Percentiles rank a stretch among this genome's conserved stretches.
These are phyloP conservation scores for Nematodospora anomalae DNA, from an alignment of 1,139 yeast species.

Conservation along the genomic window DNA sequence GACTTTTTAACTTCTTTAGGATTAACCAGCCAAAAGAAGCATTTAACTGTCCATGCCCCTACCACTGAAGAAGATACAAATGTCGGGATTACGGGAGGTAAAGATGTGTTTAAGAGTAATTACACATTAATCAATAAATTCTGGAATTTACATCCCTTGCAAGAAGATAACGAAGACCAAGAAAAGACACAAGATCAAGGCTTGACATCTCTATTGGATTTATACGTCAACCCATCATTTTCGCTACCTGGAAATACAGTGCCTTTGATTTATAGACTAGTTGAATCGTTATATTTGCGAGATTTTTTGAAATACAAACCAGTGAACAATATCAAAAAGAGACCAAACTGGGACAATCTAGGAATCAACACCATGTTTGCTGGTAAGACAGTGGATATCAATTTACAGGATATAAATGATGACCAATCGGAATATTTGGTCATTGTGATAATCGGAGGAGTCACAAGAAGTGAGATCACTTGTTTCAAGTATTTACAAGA, in stretches of 20 bases:
- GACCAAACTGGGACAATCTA: conserved; percentile 49
- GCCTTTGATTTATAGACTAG: conserved; percentile 47
- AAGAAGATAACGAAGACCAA: conserved; percentile 20
- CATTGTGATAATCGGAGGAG: conserved; percentile 64
- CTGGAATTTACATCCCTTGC: conserved; percentile 46
- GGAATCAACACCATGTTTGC: conserved; percentile 39
- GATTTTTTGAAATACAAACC: conserved; percentile 47
- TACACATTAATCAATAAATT: conserved; percentile 43
- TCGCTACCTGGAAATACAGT: conserved; percentile 54
- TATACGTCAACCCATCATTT: conserved; percentile 48
- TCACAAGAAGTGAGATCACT: conserved; percentile 75
- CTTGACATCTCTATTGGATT: conserved; percentile 19
- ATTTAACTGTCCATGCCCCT: not conserved
- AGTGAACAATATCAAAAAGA: conserved; percentile 35
- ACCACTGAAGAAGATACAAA: conserved; percentile 16
- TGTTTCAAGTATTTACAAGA: conserved; percentile 59
- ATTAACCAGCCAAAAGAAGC: conserved; percentile 13
- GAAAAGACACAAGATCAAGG: conserved; percentile 7
- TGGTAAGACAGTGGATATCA: conserved; percentile 38
- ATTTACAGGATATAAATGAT: conserved; percentile 34
- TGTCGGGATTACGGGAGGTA: conserved; percentile 36
- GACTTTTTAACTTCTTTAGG: conserved; percentile 35
- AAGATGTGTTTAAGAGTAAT: conserved; percentile 32
- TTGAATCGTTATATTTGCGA: conserved; percentile 52
- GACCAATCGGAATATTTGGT: conserved; percentile 43